Percentiles rank a stretch among this genome's conserved stretches.
Conservation (phyloP, 495 filamentous ascomycete species). For the Pyronema domesticum region DNA sequence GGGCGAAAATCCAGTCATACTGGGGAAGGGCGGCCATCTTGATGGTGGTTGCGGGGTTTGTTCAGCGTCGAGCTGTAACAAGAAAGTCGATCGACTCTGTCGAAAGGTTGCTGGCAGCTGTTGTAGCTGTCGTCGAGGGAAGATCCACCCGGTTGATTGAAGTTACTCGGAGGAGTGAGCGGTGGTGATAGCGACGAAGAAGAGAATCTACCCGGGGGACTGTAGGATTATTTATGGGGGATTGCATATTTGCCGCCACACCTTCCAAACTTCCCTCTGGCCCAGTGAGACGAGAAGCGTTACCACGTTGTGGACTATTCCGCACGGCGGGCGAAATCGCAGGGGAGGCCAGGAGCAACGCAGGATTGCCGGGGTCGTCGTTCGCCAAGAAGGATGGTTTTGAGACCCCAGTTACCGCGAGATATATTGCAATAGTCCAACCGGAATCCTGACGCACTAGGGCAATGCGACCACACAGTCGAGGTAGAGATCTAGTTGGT, state of each 20-base stretch:
- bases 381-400: too few species aligned
- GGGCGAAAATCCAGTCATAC: slow-evolving; percentile 54
- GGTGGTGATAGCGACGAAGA: not conserved
- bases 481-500: too few species aligned
- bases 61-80: not conserved
- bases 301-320: not conserved
- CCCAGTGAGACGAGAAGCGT: not conserved
- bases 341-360: too few species aligned
- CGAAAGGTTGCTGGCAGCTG: not conserved
- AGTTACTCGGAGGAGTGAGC: not conserved
- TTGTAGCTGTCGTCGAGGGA: not conserved
- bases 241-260: not conserved
- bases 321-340: not conserved
- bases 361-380: too few species aligned
- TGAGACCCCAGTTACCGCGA: too few species aligned
- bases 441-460: too few species aligned
- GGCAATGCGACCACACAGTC: too few species aligned
- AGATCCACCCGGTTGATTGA: not conserved
- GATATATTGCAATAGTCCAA: too few species aligned
- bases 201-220: not conserved
- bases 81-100: not conserved
- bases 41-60: not conserved
- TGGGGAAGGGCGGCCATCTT: slow-evolving; percentile 29
- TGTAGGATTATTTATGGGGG: not conserved
- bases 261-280: not conserved